Evolutionary conservation across 2,329 filamentous ascomycete genomes (phyloP), one percentile per base, ranked within the genome.

Genomic region (Cladosporium sp.): DNA sequence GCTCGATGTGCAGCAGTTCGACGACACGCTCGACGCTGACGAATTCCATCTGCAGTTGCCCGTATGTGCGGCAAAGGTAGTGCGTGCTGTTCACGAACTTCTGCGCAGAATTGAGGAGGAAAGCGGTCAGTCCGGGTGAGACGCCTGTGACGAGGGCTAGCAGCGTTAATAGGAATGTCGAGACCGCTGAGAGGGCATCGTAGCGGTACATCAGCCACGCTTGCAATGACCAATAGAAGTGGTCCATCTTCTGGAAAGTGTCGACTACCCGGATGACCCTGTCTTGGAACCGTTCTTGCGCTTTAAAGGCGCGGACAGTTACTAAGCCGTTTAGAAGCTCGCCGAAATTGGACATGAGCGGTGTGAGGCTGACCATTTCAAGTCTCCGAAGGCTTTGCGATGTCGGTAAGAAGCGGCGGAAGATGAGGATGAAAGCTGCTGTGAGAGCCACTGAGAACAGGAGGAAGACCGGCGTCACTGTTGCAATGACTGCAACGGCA

Each of bases 241-340:
- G 93, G 73, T 97, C 93, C 85, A 96, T 95, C 75, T 92, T 92
- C 76, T 97, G 93, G 75, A 97, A 97, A 21, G 88, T 88, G 74
- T 97, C 93, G 0, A 93, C 92, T 0, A 93, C 92, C 2, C 85
- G 81, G 38, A 97, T 89, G 62, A 96, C 92, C 60, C 89, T 86
- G 68, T 88, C 86, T 74, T 96, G 92, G 74, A 97, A 97, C 62
- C 90, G 88, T 4, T 85, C 81, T 71, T 96, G 90, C 0, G 90
- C 92, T 59, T 86, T 87, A 75, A 96, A 94, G 0, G 93, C 92
- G 52, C 92, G 87, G 26, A 97, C 92, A 0, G 93, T 97, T 0
- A 91, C 92, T 10, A 97, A 80, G 0, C 93, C 93, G 67, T 96
- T 91, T 2, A 96, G 84, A 51, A 97, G 85, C 28, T 93, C 92